Evolutionary conservation across 1,284 basidiomycete genomes (phyloP).

Genomic region (Leccinum huronense): DNA sequence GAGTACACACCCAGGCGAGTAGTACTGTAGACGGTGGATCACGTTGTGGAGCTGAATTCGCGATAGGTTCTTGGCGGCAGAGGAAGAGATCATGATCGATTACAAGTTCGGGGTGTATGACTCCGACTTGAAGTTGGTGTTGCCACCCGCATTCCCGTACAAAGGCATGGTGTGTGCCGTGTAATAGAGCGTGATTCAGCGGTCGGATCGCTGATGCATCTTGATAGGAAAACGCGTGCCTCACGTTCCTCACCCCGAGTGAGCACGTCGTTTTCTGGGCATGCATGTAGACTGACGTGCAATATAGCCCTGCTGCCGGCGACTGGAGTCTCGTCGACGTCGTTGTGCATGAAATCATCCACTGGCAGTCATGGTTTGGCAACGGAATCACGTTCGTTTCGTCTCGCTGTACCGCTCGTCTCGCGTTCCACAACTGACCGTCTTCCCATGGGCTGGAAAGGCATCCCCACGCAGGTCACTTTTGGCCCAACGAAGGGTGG

Average conservation of each 20-base stretch:
- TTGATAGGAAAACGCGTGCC: conserved; percentile 73
- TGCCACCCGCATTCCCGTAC: conserved; percentile 33
- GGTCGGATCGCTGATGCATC: conserved; percentile 10
- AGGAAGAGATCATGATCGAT: conserved; percentile 60
- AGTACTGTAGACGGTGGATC: background rate
- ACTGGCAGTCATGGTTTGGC: conserved; percentile 88
- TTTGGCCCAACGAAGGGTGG: no score
- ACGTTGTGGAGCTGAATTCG: background rate
- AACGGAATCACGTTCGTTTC: conserved; percentile 73
- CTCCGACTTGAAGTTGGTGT: conserved; percentile 83
- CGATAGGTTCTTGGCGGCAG: conserved; percentile 68
- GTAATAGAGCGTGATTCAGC: background rate
- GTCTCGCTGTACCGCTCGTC: background rate
- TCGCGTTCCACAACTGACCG: no score
- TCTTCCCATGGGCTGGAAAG: no score
- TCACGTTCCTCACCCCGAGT: conserved; percentile 89
- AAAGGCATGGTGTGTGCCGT: background rate
- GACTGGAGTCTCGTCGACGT: conserved; percentile 87
- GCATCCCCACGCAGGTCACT: no score
- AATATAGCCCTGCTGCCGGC: conserved; percentile 67
- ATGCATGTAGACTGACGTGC: conserved; percentile 7
- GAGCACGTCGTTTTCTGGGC: conserved; percentile 21
- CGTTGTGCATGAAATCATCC: conserved; percentile 74
- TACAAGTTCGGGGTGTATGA: conserved; percentile 94
- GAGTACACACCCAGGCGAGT: conserved; percentile 73